Percentiles rank a stretch among this genome's conserved stretches.
These are phyloP conservation scores for Rhodomyrtus tomentosa DNA, from an alignment of 345 rosid species.

Conservation along the genomic window DNA sequence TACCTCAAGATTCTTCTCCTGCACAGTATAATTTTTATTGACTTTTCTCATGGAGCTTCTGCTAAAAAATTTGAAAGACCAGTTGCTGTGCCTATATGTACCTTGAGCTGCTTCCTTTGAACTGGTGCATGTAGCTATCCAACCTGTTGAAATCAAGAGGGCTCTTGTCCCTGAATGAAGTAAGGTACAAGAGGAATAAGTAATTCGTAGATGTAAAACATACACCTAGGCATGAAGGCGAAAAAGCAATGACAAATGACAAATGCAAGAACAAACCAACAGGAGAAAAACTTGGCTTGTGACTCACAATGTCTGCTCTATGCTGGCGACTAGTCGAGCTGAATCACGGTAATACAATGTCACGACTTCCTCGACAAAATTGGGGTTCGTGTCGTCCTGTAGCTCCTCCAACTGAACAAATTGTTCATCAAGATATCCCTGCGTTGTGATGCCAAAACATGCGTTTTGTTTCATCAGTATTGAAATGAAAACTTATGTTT, in stretches of 20 bases:
- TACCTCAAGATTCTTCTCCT: slow-evolving; percentile 6
- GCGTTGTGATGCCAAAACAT: background rate
- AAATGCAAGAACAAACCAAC: background rate
- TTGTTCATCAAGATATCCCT: slow-evolving; percentile 61
- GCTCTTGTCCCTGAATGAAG: slow-evolving; percentile 28
- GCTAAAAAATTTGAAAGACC: background rate
- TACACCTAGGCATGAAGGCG: background rate
- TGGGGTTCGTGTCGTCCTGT: slow-evolving; percentile 64
- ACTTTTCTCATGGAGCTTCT: background rate
- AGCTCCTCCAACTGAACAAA: slow-evolving; percentile 59
- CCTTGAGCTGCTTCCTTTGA: slow-evolving; percentile 95
- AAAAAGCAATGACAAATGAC: background rate
- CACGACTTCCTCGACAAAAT: slow-evolving; percentile 65
- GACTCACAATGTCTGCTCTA: slow-evolving; percentile 54
- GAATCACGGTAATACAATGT: slow-evolving; percentile 59
- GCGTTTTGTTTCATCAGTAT: background rate
- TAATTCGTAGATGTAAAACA: background rate
- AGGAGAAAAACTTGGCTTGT: background rate
- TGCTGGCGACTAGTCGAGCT: slow-evolving; percentile 25
- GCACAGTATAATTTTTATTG: background rate
- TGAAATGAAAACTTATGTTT: background rate
- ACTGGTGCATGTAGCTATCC: slow-evolving; percentile 82
- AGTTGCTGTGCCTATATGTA: background rate
- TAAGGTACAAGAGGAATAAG: background rate
- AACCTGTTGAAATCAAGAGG: slow-evolving; percentile 54